Conservation (phyloP, 1,139 yeast species). For the Lodderomyces oxycetoniae region DNA sequence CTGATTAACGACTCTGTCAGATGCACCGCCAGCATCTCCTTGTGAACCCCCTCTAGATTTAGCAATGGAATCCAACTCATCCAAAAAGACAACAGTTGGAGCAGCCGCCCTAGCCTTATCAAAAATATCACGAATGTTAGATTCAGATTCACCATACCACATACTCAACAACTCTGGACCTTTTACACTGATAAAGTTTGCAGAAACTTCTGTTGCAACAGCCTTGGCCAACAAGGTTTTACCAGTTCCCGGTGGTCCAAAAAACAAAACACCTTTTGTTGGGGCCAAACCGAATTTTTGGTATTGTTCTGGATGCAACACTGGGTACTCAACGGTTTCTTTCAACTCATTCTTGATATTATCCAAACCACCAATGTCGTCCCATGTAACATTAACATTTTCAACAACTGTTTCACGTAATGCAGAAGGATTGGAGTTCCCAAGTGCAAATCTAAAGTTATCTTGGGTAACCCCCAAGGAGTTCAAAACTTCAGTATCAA, state of each 20-base stretch:
- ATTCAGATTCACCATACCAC: slow-evolving; percentile 99
- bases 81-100: slow-evolving; percentile 95
- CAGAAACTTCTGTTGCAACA: slow-evolving; percentile 96
- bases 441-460: slow-evolving; percentile 94
- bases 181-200: slow-evolving; percentile 92
- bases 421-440: slow-evolving; percentile 98
- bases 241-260: slow-evolving; percentile 99
- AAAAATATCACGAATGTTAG: slow-evolving; percentile 93
- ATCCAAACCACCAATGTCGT: slow-evolving; percentile 94
- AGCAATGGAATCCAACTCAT: slow-evolving; percentile 96
- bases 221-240: slow-evolving; percentile 96
- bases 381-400: slow-evolving; percentile 98
- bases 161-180: slow-evolving; percentile 96
- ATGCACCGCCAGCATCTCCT: slow-evolving; percentile 98
- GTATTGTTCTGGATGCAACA: slow-evolving; percentile 96
- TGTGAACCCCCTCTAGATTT: slow-evolving; percentile 90
- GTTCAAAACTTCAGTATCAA: slow-evolving; percentile 95
- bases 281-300: slow-evolving; percentile 97
- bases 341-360: slow-evolving; percentile 92
- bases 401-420: slow-evolving; percentile 99
- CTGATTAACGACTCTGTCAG: slow-evolving; percentile 97
- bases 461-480: slow-evolving; percentile 98
- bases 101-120: slow-evolving; percentile 99
- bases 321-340: slow-evolving; percentile 99
- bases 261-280: slow-evolving; percentile 95